Evolutionary conservation across 2,329 filamentous ascomycete genomes (phyloP), one percentile per base, ranked within the genome.

Genomic region (Diplocarpon mali): DNA sequence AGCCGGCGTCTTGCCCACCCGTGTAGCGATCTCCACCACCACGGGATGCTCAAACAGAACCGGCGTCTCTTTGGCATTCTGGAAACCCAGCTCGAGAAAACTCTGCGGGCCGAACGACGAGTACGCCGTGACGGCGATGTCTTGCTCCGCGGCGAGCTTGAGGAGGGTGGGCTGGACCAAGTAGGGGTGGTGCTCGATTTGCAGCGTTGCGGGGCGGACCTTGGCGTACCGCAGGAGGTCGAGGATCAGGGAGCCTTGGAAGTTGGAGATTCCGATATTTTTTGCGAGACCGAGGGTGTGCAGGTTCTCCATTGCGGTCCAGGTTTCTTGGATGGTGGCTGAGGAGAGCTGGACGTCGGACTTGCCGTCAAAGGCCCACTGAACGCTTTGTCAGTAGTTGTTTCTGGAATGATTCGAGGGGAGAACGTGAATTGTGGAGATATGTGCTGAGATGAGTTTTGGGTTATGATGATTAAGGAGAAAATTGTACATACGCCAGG

Each of bases 171-270:
- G 65, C 72, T 93, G 86, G 49, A 84, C 81, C 47, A 90, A 76
- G 73, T 89, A 92, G 20, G 86, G 86, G 73, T 93, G 87, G 69
- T 90, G 85, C 72, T 93, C 86, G 65, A 93, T 81, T 72, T 93
- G 87, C 49, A 92, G 79, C 34, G 83, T 80, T 32, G 85, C 82
- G 8, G 85, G 84, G 36, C 72, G 72, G 65, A 87, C 76, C 57
- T 75, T 77, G 51, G 84, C 84, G 66, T 88, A 86, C 58, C 83
- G 78, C 61, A 90, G 73, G 55, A 89, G 69, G 65, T 92, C 85
- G 65, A 89, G 82, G 60, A 93, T 67, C 52, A 86, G 70, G 65
- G 83, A 76, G 38, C 75, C 76, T 66, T 83, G 82, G 76, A 88
- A 90, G 73, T 93, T 93, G 69, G 76, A 82, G 54, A 93, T 72